Percentiles rank a stretch among this genome's conserved stretches.
phyloP scores from a whole-genome alignment of 1,139 yeast species.

The Pneumocystis canis region DNA sequence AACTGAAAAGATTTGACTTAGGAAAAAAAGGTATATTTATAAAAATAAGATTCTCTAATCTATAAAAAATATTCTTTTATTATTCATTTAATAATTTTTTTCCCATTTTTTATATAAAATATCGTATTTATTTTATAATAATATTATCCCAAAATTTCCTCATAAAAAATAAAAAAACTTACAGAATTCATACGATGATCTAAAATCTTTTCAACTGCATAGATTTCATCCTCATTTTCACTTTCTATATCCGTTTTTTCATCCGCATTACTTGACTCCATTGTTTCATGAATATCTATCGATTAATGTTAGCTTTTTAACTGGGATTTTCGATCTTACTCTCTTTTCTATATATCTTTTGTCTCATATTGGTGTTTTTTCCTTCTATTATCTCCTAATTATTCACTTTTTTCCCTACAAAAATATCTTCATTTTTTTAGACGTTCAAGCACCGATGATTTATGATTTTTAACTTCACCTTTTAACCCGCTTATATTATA shows the following conservation, averaged over 20 bases:
- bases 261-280: neutral
- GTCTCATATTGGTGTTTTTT: neutral
- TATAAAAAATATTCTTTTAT: neutral
- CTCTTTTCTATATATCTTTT: neutral
- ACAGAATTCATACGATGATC: neutral
- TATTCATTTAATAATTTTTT: neutral
- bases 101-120: no score
- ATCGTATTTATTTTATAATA: neutral
- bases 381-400: neutral
- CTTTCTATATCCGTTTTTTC: neutral
- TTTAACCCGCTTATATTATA: neutral
- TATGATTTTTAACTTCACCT: neutral
- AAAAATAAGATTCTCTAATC: neutral
- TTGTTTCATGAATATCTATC: neutral
- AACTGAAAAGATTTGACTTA: neutral
- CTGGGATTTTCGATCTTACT: neutral
- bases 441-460: neutral
- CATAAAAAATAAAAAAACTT: neutral
- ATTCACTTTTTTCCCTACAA: neutral
- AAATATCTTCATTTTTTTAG: neutral
- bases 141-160: neutral
- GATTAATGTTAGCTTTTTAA: neutral
- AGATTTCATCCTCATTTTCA: constrained; percentile 1
- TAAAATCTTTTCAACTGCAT: neutral
- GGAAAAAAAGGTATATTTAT: neutral